phyloP scores from a whole-genome alignment of 2,329 filamentous ascomycete genomes.

The Parastagonospora nodorum region DNA sequence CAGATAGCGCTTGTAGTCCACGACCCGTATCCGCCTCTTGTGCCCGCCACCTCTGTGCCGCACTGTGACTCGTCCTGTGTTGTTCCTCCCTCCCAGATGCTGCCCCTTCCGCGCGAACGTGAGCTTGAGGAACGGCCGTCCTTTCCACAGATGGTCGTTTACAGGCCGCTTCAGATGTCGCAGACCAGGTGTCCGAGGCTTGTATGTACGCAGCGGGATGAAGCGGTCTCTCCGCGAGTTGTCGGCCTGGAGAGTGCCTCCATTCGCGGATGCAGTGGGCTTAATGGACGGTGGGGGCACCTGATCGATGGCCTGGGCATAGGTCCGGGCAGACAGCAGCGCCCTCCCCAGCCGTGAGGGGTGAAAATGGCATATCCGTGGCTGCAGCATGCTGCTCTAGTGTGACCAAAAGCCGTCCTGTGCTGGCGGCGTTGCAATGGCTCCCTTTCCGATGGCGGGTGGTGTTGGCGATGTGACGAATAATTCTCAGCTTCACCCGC shows the following conservation, averaged over 20 bases:
- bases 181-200: slow-evolving; percentile 88
- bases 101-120: slow-evolving; percentile 94
- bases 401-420: slow-evolving; percentile 18
- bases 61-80: slow-evolving; percentile 82
- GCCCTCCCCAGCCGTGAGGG: slow-evolving; percentile 55
- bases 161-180: slow-evolving; percentile 90
- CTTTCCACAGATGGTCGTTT: slow-evolving; percentile 97
- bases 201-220: slow-evolving; percentile 77
- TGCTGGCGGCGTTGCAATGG: slow-evolving; percentile 26
- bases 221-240: slow-evolving; percentile 40
- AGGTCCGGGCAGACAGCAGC: slow-evolving; percentile 56
- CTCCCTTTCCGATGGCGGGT: slow-evolving; percentile 19
- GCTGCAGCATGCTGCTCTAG: slow-evolving; percentile 64
- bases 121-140: slow-evolving; percentile 77
- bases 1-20: slow-evolving; percentile 82
- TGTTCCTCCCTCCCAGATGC: slow-evolving; percentile 89
- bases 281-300: slow-evolving; percentile 37
- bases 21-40: slow-evolving; percentile 86
- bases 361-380: slow-evolving; percentile 63
- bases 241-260: slow-evolving; percentile 24
- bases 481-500: slow-evolving; percentile 33
- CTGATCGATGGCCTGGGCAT: slow-evolving; percentile 52
- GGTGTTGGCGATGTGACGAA: slow-evolving; percentile 25
- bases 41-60: slow-evolving; percentile 90
- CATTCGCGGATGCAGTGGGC: slow-evolving; percentile 40